Percentiles rank a stretch among this genome's conserved stretches.
phyloP scores from a whole-genome alignment of 805 yeast genomes.

The Saccharomycopsis selenospora region DNA sequence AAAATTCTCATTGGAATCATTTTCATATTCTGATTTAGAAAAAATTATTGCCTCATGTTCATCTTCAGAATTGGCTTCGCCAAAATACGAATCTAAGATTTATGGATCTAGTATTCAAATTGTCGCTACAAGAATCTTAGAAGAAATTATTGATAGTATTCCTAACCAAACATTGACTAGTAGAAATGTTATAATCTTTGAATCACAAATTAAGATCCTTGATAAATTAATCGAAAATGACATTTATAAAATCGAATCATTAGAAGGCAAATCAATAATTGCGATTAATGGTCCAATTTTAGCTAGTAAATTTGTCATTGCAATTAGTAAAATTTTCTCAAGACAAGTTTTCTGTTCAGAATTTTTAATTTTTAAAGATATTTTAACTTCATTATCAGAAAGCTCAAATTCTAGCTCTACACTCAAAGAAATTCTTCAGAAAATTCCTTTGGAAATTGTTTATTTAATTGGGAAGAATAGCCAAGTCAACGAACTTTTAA shows the following conservation, averaged over 20 bases:
- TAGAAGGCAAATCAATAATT: background rate
- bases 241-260: background rate
- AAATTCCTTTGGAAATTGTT: constrained; percentile 7
- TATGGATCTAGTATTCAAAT: background rate
- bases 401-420: background rate
- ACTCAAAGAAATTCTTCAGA: background rate
- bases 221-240: background rate
- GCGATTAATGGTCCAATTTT: constrained; percentile 2
- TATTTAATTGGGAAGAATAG: constrained; percentile 2
- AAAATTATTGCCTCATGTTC: background rate
- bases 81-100: background rate
- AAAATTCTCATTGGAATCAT: background rate
- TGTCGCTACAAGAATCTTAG: constrained; percentile 6
- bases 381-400: background rate
- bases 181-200: constrained; percentile 4
- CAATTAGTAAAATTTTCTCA: constrained; percentile 3
- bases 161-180: constrained; percentile 8
- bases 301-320: background rate
- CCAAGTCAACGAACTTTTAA: background rate
- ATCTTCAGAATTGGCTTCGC: background rate
- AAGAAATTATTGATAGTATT: constrained; percentile 7
- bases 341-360: constrained; percentile 8
- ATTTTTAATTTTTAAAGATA: constrained; percentile 8
- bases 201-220: constrained; percentile 5
- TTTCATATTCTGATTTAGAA: constrained; percentile 2